Conservation (phyloP, 371 early-diverging fungal genomes). For the Mucor sp. region DNA sequence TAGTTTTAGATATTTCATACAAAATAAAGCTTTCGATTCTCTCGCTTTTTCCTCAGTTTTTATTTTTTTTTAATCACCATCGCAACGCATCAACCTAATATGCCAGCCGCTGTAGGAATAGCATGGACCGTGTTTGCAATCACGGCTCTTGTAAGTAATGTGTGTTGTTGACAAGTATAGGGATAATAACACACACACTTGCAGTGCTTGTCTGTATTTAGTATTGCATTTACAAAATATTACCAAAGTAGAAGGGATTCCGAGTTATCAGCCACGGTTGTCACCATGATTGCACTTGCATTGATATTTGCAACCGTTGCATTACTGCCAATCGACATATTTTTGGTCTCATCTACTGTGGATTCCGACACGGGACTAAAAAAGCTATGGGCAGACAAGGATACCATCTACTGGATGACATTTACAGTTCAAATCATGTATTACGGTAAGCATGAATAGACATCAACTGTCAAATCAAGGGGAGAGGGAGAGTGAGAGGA, state of each 20-base stretch:
- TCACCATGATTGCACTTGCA: conserved; percentile 43
- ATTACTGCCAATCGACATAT: conserved; percentile 61
- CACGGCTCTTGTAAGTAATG: conserved; percentile 18
- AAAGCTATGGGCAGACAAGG: conserved; percentile 61
- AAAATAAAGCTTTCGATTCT: not conserved
- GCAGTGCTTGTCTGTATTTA: conserved; percentile 43
- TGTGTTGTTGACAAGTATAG: not conserved
- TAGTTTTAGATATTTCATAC: not conserved
- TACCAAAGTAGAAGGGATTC: conserved; percentile 49
- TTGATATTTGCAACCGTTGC: conserved; percentile 47
- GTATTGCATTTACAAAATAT: conserved; percentile 45
- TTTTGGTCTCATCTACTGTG: conserved; percentile 62
- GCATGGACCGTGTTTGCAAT: conserved; percentile 31
- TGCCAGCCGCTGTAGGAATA: conserved; percentile 25
- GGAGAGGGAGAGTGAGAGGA: not conserved
- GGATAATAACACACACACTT: not conserved
- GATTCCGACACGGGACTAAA: conserved; percentile 56
- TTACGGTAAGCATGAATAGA: conserved; percentile 39
- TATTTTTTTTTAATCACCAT: not conserved
- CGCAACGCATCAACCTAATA: not conserved
- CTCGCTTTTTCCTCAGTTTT: not conserved
- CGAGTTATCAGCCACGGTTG: conserved; percentile 42
- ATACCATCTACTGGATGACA: conserved; percentile 45
- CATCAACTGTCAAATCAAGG: not conserved
- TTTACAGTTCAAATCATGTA: conserved; percentile 44